phyloP scores from a whole-genome alignment of 2,329 filamentous ascomycete genomes.

The Tolypocladium capitatum region DNA sequence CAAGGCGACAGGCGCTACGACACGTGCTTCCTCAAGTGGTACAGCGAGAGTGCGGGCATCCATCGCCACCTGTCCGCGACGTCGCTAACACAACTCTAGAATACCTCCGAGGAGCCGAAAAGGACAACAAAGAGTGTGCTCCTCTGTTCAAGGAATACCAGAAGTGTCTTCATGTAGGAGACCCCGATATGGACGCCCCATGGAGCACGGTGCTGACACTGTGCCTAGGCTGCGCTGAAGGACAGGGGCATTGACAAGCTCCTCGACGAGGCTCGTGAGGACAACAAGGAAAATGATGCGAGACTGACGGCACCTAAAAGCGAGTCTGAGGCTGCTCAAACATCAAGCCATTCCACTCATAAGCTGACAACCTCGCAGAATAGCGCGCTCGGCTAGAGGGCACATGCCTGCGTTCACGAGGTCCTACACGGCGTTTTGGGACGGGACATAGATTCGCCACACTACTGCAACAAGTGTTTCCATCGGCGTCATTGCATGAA shows the following conservation, averaged over 20 bases:
- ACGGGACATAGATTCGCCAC: neutral
- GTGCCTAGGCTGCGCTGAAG: slow-evolving; percentile 62
- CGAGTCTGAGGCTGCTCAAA: slow-evolving; percentile 10
- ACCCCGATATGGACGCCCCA: neutral
- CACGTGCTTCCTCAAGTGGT: slow-evolving; percentile 97
- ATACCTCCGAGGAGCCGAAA: slow-evolving; percentile 75
- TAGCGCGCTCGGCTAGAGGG: neutral
- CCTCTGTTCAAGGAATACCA: slow-evolving; percentile 81
- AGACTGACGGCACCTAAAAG: slow-evolving; percentile 29
- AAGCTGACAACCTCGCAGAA: neutral
- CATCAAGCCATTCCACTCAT: neutral
- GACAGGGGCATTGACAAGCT: slow-evolving; percentile 85
- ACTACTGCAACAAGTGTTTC: neutral
- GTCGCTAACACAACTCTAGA: slow-evolving; percentile 36
- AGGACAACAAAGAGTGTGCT: slow-evolving; percentile 72
- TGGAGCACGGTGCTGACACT: neutral
- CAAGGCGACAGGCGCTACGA: slow-evolving; percentile 62
- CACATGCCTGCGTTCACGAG: no score
- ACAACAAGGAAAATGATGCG: slow-evolving; percentile 76
- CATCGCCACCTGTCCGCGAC: slow-evolving; percentile 1
- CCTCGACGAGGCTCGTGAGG: slow-evolving; percentile 79
- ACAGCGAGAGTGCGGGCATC: slow-evolving; percentile 73
- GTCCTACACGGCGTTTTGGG: neutral
- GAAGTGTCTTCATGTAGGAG: slow-evolving; percentile 60
- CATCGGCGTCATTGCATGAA: neutral